phyloP scores from a whole-genome alignment of 306 rosid species.

The Lathyrus tuberosus region DNA sequence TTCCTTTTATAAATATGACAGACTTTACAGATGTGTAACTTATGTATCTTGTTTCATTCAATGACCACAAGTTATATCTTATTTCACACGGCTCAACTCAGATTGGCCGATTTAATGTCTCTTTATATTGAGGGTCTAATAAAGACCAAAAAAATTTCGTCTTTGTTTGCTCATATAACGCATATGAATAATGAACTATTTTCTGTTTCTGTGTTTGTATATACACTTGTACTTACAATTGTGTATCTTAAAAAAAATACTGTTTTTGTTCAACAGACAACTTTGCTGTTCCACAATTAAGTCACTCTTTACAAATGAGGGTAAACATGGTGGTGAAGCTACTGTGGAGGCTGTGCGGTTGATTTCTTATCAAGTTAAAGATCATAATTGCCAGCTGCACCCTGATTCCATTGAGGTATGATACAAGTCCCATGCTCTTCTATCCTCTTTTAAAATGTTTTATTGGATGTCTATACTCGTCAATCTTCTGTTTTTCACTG shows the following conservation, averaged over 20 bases:
- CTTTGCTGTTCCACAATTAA: conserved; percentile 72
- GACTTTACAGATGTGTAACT: no score
- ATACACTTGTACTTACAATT: conserved; percentile 1
- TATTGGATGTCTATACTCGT: conserved; percentile 15
- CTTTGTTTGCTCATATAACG: conserved; percentile 31
- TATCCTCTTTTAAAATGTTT: not conserved
- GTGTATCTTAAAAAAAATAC: conserved; percentile 12
- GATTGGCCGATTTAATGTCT: not conserved
- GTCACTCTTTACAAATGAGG: conserved; percentile 79
- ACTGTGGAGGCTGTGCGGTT: conserved; percentile 88
- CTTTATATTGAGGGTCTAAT: not conserved
- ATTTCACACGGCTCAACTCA: not conserved
- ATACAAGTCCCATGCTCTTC: conserved; percentile 10
- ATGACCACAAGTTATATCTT: not conserved
- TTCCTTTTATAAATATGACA: no score
- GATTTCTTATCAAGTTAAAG: conserved; percentile 84
- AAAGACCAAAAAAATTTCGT: not conserved
- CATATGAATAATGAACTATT: conserved; percentile 10
- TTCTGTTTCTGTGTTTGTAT: conserved; percentile 9
- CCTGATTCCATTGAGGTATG: conserved; percentile 79
- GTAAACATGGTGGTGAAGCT: conserved; percentile 90
- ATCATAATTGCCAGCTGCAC: conserved; percentile 74
- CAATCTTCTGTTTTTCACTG: conserved; percentile 25
- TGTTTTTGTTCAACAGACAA: conserved; percentile 64
- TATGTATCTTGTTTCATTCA: no score